Percentiles rank a stretch among this genome's conserved stretches.
phyloP scores from a whole-genome alignment of 1,284 basidiomycete genomes.

The Pseudozyma pruni region DNA sequence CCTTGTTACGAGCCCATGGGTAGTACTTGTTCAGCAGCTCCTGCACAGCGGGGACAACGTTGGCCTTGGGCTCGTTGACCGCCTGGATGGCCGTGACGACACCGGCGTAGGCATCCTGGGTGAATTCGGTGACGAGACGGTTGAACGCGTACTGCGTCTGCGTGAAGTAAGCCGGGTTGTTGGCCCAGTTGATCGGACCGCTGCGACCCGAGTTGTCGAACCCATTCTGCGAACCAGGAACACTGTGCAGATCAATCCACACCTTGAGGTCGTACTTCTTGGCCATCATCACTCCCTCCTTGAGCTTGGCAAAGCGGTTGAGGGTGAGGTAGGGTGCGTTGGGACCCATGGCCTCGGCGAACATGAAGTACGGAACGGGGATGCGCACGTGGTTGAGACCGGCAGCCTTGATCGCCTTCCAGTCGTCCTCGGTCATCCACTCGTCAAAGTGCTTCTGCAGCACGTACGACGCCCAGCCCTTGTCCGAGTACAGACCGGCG shows the following conservation, averaged over 20 bases:
- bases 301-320: slow-evolving; percentile 74
- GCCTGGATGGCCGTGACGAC: slow-evolving; percentile 60
- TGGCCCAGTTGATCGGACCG: slow-evolving; percentile 79
- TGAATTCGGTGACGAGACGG: slow-evolving; percentile 67
- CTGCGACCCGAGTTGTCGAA: slow-evolving; percentile 75
- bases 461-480: slow-evolving; percentile 48
- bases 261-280: slow-evolving; percentile 80
- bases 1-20: slow-evolving; percentile 56
- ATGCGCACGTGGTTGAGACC: slow-evolving; percentile 78
- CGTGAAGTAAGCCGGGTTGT: slow-evolving; percentile 75
- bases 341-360: slow-evolving; percentile 84
- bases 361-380: slow-evolving; percentile 81
- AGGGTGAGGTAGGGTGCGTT: slow-evolving; percentile 88
- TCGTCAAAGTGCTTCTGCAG: slow-evolving; percentile 77
- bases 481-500: slow-evolving; percentile 75
- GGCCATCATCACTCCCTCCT: slow-evolving; percentile 81
- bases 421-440: slow-evolving; percentile 83
- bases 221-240: slow-evolving; percentile 70
- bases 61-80: slow-evolving; percentile 64
- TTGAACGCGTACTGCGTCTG: slow-evolving; percentile 79
- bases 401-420: slow-evolving; percentile 72
- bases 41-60: slow-evolving; percentile 31
- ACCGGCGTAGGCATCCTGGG: slow-evolving; percentile 46
- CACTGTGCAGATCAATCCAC: slow-evolving; percentile 77
- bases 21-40: slow-evolving; percentile 47